Evolutionary conservation across 2,329 filamentous ascomycete genomes (phyloP).

Genomic region (Alternaria solani): DNA sequence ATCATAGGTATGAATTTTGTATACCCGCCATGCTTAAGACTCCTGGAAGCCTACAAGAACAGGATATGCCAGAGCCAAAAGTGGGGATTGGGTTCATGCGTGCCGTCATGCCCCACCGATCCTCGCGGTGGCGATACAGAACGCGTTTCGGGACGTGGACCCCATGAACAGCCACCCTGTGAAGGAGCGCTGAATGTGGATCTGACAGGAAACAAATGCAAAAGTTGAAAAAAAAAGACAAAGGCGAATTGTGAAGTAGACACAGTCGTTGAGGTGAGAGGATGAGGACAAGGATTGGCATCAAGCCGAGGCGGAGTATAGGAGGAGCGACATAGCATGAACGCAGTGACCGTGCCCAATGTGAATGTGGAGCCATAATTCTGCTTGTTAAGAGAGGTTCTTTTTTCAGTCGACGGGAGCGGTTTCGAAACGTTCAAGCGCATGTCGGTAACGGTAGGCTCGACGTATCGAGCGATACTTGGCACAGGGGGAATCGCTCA

Average conservation of each 20-base stretch:
- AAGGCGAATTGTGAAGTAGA: background rate
- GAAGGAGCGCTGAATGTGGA: constrained; percentile 1
- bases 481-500: background rate
- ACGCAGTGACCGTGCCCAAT: background rate
- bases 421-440: constrained; percentile 21
- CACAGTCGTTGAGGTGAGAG: background rate
- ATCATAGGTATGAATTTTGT: background rate
- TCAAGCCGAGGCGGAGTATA: constrained; percentile 4
- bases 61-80: background rate
- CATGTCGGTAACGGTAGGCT: background rate
- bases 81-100: background rate
- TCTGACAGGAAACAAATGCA: constrained; percentile 12
- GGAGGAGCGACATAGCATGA: constrained; percentile 11
- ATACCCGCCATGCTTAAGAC: background rate
- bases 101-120: constrained; percentile 1
- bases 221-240: background rate
- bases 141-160: constrained; percentile 6
- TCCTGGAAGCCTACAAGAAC: background rate
- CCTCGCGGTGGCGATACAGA: constrained; percentile 7
- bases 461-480: background rate
- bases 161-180: constrained; percentile 2
- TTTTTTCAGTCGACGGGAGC: constrained; percentile 7
- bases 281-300: background rate
- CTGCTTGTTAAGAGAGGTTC: background rate
- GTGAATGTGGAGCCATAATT: constrained; percentile 1